These are phyloP conservation scores for Podospora bellae-mahoneyi DNA, from an alignment of 495 filamentous ascomycete species.

Conservation along the genomic window DNA sequence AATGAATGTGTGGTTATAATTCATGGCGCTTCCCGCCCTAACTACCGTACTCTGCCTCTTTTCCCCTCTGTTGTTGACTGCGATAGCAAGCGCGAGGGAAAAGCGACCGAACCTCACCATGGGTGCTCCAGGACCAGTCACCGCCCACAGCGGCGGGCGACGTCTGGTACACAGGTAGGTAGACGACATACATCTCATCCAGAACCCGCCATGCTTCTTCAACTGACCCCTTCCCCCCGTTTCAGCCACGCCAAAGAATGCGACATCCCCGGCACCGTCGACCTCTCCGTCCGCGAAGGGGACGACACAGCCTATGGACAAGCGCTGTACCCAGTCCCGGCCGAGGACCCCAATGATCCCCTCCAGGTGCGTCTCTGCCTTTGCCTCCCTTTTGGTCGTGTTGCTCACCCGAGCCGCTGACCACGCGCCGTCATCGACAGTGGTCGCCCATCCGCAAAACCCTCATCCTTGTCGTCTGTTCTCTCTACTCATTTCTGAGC, in stretches of 20 bases:
- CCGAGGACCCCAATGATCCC: slow-evolving; percentile 64
- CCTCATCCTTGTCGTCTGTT: slow-evolving; percentile 57
- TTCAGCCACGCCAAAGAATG: slow-evolving; percentile 10
- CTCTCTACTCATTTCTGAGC: slow-evolving; percentile 59
- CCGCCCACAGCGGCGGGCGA: background rate
- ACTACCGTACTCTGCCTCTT: background rate
- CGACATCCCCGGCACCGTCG: slow-evolving; percentile 7
- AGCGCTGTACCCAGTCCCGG: slow-evolving; percentile 59
- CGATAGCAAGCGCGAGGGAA: background rate
- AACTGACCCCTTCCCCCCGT: background rate
- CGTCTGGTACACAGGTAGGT: background rate
- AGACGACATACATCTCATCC: background rate
- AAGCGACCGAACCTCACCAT: background rate
- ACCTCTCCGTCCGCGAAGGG: slow-evolving; percentile 43
- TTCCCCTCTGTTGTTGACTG: background rate
- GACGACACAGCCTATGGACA: slow-evolving; percentile 61
- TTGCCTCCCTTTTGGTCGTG: background rate
- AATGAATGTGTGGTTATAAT: background rate
- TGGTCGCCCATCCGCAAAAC: slow-evolving; percentile 60
- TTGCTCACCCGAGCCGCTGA: background rate
- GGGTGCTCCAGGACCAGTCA: background rate
- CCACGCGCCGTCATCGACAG: slow-evolving; percentile 18
- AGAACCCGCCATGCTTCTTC: background rate
- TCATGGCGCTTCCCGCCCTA: background rate
- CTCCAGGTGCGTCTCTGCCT: slow-evolving; percentile 23